Base-by-base conservation (phyloP, 2,329 filamentous ascomycete genomes). In the Aspergillus tubingensis region DNA sequence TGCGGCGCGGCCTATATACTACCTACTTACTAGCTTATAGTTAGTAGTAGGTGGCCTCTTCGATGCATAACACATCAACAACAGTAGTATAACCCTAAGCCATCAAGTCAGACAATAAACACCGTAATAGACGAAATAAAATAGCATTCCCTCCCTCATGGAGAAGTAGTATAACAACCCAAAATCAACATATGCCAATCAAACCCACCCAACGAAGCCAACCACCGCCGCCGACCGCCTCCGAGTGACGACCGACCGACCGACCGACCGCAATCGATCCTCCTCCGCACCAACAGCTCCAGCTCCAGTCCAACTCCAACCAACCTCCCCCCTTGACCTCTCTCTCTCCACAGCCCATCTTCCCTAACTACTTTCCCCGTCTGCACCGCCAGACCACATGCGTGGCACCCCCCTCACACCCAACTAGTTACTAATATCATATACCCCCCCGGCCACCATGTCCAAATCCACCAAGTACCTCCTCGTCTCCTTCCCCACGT, bases 401-500 rank as follows among this genome's bases (percentile, higher is more conserved):
- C 52, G 39, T 54, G 38, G 32, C 32, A 36, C 23, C 36, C 17
- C 10, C 39, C 23, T 27, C 13, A 25, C 36, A 54, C 13, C 52
- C 11, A 25, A 8, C 11, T 27, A 25, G n/a, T 17, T 19, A 27
- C 25, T 27, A 27, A 27, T 27, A 27, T 36, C 10, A 11, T 21
- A 53, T 32, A 39, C 10, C 21, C 17, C 17, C 11, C 49, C 41
- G 6, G 52, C 36, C 67, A 70, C 60, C 59, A 80, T 80, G 78
- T 79, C 78, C 62, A 78, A 79, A 67, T 70, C 73, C 59, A 70
- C 70, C 62, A 92, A 87, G 73, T 98, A 96, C 82, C 86, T 93
- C 70, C 86, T 98, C 72, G 85, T 98, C 69, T 98, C 95, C 64
- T 85, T 99, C 64, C 95, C 95, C 61, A 88, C 91, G 67, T 91